phyloP scores from a whole-genome alignment of 805 yeast genomes.

The Metschnikowia sp. region DNA sequence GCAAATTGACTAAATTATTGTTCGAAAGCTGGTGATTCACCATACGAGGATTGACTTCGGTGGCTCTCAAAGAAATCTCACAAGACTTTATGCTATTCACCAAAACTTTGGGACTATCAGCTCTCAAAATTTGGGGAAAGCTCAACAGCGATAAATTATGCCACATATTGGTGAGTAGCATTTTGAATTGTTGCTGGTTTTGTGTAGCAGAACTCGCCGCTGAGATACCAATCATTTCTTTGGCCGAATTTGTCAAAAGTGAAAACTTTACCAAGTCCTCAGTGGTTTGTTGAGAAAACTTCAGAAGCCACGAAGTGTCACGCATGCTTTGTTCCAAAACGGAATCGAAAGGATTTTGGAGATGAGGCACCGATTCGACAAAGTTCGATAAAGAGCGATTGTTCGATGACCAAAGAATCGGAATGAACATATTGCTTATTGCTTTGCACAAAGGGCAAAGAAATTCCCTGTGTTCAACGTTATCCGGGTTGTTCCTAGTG shows the following conservation, averaged over 20 bases:
- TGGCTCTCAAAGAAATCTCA: conserved; percentile 65
- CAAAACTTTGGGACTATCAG: conserved; percentile 38
- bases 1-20: conserved; percentile 56
- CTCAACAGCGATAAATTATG: conserved; percentile 33
- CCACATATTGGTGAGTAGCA: conserved; percentile 32
- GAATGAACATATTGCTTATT: conserved; percentile 78
- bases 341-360: conserved; percentile 14
- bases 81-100: conserved; percentile 58
- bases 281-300: conserved; percentile 20
- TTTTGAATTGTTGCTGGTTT: conserved; percentile 25
- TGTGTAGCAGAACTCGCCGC: conserved; percentile 9
- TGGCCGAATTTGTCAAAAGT: conserved; percentile 24
- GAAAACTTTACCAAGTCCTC: conserved; percentile 24
- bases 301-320: conserved; percentile 24
- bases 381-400: conserved; percentile 26
- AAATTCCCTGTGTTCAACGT: conserved; percentile 65
- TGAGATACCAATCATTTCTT: conserved; percentile 26
- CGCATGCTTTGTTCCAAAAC: conserved; percentile 15
- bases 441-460: conserved; percentile 91
- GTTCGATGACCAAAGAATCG: conserved; percentile 60
- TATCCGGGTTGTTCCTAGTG: conserved; percentile 79
- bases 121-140: conserved; percentile 36
- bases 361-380: conserved; percentile 12
- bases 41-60: conserved; percentile 34
- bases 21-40: conserved; percentile 58